phyloP scores from a whole-genome alignment of 305 asterid genomes.

The Caryopteris hybrid region DNA sequence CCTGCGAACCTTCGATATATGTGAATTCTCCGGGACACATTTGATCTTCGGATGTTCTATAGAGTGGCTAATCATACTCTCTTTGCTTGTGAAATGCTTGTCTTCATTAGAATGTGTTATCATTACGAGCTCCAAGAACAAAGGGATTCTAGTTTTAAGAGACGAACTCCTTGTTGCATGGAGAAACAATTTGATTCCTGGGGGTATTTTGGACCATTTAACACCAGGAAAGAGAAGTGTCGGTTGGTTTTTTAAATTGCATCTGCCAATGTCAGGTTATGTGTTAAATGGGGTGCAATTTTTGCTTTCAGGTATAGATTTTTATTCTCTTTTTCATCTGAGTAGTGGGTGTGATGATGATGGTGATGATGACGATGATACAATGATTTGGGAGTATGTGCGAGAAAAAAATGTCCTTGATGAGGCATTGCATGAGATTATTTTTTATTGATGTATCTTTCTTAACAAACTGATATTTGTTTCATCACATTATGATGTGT shows the following conservation, averaged over 20 bases:
- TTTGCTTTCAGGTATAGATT: background rate
- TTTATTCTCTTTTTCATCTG: background rate
- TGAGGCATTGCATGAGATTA: too few relatives aligned
- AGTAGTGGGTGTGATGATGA: too few relatives aligned
- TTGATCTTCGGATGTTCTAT: background rate
- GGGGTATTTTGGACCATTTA: background rate
- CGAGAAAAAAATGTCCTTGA: too few relatives aligned
- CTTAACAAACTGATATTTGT: too few relatives aligned
- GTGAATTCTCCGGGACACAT: too few relatives aligned
- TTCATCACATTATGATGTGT: too few relatives aligned
- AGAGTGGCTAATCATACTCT: background rate
- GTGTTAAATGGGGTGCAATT: constrained; percentile 3
- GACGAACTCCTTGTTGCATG: constrained; percentile 4
- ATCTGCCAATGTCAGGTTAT: constrained; percentile 13
- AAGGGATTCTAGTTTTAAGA: background rate
- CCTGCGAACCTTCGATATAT: too few relatives aligned
- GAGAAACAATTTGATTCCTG: background rate
- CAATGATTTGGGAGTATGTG: too few relatives aligned
- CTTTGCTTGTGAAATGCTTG: constrained; percentile 4
- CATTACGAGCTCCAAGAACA: background rate
- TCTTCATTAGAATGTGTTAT: background rate
- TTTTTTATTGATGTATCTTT: too few relatives aligned
- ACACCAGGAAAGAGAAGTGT: too few relatives aligned
- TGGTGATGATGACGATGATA: too few relatives aligned
- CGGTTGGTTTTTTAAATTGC: background rate